A percentile compares a stretch with the other conserved stretches of the same genome.
Conservation (phyloP, 1,139 yeast species). For the Kurtzmaniella natalensis region DNA sequence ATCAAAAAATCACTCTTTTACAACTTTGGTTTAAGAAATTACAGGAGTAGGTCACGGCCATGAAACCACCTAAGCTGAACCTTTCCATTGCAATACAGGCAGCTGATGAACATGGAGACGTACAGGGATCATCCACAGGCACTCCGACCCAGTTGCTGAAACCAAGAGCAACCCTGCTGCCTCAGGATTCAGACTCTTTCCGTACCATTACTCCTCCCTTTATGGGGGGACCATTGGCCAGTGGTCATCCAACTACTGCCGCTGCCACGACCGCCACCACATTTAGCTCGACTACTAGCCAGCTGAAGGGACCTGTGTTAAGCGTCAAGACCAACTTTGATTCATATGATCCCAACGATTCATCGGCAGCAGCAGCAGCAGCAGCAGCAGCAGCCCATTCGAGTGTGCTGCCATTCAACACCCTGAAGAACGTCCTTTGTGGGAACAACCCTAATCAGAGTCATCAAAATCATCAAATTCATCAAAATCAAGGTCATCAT, state of each 20-base stretch:
- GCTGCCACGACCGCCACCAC: conserved; percentile 14
- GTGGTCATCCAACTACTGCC: conserved; percentile 23
- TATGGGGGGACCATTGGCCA: conserved; percentile 7
- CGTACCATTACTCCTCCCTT: conserved; percentile 1
- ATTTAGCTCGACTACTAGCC: conserved; percentile 14
- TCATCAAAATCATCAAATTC: conserved; percentile 31
- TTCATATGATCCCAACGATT: too few relatives aligned
- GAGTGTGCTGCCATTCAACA: not conserved
- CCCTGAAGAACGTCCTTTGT: conserved; percentile 1
- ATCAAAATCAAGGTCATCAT: too few relatives aligned
- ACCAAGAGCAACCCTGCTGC: conserved; percentile 3
- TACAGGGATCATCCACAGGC: not conserved
- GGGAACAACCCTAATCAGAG: conserved; percentile 33
- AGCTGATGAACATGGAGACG: conserved; percentile 25
- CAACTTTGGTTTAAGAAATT: too few relatives aligned
- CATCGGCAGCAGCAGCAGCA: not conserved
- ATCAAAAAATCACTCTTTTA: too few relatives aligned
- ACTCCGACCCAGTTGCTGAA: not conserved
- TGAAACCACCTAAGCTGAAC: conserved; percentile 33
- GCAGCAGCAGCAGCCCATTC: too few relatives aligned
- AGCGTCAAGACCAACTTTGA: not conserved
- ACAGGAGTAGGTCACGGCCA: too few relatives aligned
- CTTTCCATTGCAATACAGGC: conserved; percentile 44
- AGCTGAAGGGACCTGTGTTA: conserved; percentile 3
- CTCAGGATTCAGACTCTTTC: conserved; percentile 1